Conservation (phyloP, 2,329 filamentous ascomycete species). For the Talaromyces sp. region DNA sequence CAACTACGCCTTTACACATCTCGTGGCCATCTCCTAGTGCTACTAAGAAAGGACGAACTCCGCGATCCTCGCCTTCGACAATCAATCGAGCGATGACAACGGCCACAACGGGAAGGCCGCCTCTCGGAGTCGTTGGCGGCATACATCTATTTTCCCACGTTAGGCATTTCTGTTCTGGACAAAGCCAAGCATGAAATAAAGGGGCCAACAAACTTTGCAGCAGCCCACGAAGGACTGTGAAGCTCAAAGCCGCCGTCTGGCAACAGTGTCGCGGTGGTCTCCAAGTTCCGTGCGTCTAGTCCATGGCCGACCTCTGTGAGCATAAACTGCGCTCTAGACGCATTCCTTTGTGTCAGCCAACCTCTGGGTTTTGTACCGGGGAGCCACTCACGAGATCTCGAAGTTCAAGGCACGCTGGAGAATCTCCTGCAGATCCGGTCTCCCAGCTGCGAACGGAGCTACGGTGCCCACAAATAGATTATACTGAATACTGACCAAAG, state of each 20-base stretch:
- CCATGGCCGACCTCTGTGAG: conserved; percentile 40
- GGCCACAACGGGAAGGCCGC: conserved; percentile 25
- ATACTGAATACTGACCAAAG: conserved; percentile 18
- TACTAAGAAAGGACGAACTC: conserved; percentile 31
- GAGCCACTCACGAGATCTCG: conserved; percentile 19
- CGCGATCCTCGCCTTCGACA: conserved; percentile 21
- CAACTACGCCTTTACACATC: conserved; percentile 28
- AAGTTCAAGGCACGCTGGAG: conserved; percentile 19
- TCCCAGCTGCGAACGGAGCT: conserved; percentile 15
- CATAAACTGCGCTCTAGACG: conserved; percentile 29
- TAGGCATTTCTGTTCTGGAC: background rate
- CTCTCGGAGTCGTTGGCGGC: conserved; percentile 15
- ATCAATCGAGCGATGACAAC: conserved; percentile 33
- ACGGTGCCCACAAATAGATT: conserved; percentile 21
- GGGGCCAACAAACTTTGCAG: conserved; percentile 31
- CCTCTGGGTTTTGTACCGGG: background rate
- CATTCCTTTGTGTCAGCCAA: background rate
- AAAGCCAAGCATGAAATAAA: background rate
- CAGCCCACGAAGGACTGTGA: conserved; percentile 27
- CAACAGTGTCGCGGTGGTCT: conserved; percentile 35
- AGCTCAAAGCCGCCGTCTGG: conserved; percentile 32
- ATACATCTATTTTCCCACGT: conserved; percentile 8
- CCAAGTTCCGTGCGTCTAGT: conserved; percentile 36
- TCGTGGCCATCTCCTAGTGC: conserved; percentile 21
- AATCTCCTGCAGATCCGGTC: conserved; percentile 17